phyloP scores from a whole-genome alignment of 202 grass and related monocot genomes.

The Tripidium arundinaceum region DNA sequence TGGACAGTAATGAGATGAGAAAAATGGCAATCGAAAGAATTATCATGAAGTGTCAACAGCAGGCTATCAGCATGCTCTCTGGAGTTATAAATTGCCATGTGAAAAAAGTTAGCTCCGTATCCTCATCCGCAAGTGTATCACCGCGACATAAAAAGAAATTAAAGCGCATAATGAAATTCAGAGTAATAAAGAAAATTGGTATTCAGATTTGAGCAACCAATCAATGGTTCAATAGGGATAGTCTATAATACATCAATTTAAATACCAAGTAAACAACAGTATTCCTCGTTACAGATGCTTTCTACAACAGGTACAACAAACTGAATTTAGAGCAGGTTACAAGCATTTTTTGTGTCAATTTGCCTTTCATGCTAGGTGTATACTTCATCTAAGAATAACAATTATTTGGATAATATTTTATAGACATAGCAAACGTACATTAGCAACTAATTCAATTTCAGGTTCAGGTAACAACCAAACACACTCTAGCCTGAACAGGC shows the following conservation, averaged over 20 bases:
- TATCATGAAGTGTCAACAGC: neutral
- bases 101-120: neutral
- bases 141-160: neutral
- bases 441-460: no score
- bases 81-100: neutral
- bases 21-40: neutral
- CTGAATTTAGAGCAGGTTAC: constrained; percentile 19
- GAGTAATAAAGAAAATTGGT: neutral
- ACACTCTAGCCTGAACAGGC: no score
- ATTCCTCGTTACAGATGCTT: constrained; percentile 27
- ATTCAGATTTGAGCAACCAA: neutral
- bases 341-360: constrained; percentile 14
- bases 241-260: constrained; percentile 30
- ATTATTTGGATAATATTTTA: no score
- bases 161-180: neutral
- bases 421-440: no score
- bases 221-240: neutral
- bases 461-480: no score
- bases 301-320: constrained; percentile 17
- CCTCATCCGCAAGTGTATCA: neutral
- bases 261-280: constrained; percentile 28
- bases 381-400: no score
- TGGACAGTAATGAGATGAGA: neutral
- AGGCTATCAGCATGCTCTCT: constrained; percentile 13
- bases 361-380: constrained; percentile 34